These are phyloP conservation scores for Tremella fuciformis DNA, from an alignment of 768 basidiomycete species.

Conservation along the genomic window DNA sequence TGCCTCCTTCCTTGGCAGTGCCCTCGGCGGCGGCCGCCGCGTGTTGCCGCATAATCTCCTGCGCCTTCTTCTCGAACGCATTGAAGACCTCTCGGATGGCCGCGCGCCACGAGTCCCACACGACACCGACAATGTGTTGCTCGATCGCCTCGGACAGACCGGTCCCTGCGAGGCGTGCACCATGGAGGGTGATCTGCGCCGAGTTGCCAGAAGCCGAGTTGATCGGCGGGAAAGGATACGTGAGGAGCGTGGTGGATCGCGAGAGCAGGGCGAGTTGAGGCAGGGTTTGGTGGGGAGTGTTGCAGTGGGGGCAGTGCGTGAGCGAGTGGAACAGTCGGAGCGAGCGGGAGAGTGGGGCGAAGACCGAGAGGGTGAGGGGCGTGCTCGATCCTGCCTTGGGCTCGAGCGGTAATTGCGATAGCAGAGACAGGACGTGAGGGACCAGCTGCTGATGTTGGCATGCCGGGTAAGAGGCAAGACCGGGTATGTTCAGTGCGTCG, in stretches of 20 bases:
- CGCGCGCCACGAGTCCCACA: constrained; percentile 47
- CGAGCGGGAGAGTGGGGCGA: constrained; percentile 40
- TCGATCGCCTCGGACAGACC: constrained; percentile 45
- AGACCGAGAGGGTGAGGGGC: constrained; percentile 38
- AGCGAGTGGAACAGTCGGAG: constrained; percentile 40
- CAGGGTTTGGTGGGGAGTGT: constrained; percentile 41
- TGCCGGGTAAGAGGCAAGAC: constrained; percentile 11
- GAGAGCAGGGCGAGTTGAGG: constrained; percentile 46
- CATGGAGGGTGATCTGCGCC: constrained; percentile 44
- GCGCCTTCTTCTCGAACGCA: constrained; percentile 38
- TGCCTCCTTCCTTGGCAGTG: neutral
- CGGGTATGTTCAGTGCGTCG: constrained; percentile 18
- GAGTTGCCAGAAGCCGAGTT: constrained; percentile 29
- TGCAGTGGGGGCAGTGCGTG: constrained; percentile 33
- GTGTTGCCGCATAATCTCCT: constrained; percentile 35
- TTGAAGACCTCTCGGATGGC: constrained; percentile 41
- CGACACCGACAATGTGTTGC: constrained; percentile 44
- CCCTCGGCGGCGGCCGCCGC: neutral
- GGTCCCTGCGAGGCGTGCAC: constrained; percentile 41
- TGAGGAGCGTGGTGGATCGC: constrained; percentile 45
- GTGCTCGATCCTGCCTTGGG: constrained; percentile 43
- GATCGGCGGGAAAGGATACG: constrained; percentile 44
- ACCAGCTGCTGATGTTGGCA: constrained; percentile 38
- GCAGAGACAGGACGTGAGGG: constrained; percentile 39
- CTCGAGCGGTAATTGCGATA: constrained; percentile 37